Conservation (phyloP, 306 rosid species). For the Hippophae gyantsensis region DNA sequence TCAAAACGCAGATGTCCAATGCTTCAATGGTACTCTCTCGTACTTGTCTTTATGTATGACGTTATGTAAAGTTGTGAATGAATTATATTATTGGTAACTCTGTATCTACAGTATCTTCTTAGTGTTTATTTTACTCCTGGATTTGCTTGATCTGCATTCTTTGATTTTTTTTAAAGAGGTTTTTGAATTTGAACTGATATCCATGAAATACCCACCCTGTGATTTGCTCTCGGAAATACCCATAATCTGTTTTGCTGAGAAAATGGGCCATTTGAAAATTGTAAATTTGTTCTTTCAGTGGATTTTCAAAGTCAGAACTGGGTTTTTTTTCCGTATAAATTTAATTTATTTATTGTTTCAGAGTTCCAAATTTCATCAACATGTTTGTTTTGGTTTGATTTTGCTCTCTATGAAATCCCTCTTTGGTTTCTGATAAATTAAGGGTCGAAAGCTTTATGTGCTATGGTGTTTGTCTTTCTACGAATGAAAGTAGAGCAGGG, state of each 20-base stretch:
- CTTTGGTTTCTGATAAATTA: slow-evolving; percentile 16
- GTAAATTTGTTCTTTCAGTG: slow-evolving; percentile 1
- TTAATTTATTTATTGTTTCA: neutral
- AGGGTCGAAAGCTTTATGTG: neutral
- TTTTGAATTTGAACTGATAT: slow-evolving; percentile 11
- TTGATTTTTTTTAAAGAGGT: slow-evolving; percentile 13
- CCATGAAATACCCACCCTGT: slow-evolving; percentile 1
- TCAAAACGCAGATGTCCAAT: slow-evolving; percentile 50
- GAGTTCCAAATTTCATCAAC: neutral
- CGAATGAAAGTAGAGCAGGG: neutral
- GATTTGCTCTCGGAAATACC: slow-evolving; percentile 2
- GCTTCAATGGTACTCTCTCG: slow-evolving; percentile 45
- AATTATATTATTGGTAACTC: too few relatives aligned
- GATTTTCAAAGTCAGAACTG: neutral
- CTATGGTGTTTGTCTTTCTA: slow-evolving; percentile 6
- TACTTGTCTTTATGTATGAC: neutral
- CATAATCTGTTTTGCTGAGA: slow-evolving; percentile 9
- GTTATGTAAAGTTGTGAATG: neutral
- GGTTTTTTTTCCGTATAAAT: neutral
- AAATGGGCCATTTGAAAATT: slow-evolving; percentile 16
- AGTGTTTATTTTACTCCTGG: slow-evolving; percentile 5
- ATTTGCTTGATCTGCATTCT: slow-evolving; percentile 28
- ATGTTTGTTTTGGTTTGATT: neutral
- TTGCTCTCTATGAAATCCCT: neutral
- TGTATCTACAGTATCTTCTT: neutral